A percentile compares a stretch with the other conserved stretches of the same genome.
Evolutionary conservation across 176 grass and related monocot species (phyloP).

Genomic region (Oryza meridionalis): DNA sequence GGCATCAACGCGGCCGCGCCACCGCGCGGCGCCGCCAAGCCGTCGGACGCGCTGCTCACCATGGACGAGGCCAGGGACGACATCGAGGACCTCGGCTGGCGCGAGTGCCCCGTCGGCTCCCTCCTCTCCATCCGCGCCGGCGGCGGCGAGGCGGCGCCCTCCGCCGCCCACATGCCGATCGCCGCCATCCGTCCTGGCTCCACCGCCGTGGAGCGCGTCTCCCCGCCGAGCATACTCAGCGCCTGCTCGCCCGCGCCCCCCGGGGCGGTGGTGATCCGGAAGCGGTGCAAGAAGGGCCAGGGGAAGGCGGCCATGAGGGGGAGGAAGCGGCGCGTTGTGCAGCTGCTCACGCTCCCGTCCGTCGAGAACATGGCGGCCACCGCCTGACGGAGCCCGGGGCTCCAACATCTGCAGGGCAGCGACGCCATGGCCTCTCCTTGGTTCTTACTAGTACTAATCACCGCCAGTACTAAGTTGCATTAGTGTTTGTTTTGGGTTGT

Average conservation of each 20-base stretch:
- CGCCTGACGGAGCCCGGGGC: background rate
- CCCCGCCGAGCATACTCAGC: conserved; percentile 6
- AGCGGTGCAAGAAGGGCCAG: conserved; percentile 14
- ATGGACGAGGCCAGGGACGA: conserved; percentile 47
- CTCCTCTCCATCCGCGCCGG: conserved; percentile 50
- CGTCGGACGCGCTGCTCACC: conserved; percentile 39
- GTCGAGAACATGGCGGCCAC: conserved; percentile 26
- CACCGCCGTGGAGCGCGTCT: background rate
- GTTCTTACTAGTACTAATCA: background rate
- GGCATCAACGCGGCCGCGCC: conserved; percentile 37
- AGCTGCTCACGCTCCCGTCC: conserved; percentile 52
- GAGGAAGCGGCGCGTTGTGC: conserved; percentile 37
- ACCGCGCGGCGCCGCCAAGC: background rate
- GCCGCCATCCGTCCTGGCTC: conserved; percentile 21
- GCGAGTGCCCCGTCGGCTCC: conserved; percentile 67
- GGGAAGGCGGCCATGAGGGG: conserved; percentile 12
- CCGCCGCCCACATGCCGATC: conserved; percentile 20
- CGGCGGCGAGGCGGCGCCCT: background rate
- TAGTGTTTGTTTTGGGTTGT: background rate
- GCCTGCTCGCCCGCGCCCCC: background rate
- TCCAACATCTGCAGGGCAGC: background rate
- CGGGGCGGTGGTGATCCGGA: conserved; percentile 13
- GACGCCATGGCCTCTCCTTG: background rate
- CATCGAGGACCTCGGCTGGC: conserved; percentile 66
- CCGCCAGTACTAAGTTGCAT: too few species aligned